These are phyloP conservation scores for Diaporthe citrichinensis DNA, from an alignment of 2,329 filamentous ascomycete genomes.

Conservation along the genomic window DNA sequence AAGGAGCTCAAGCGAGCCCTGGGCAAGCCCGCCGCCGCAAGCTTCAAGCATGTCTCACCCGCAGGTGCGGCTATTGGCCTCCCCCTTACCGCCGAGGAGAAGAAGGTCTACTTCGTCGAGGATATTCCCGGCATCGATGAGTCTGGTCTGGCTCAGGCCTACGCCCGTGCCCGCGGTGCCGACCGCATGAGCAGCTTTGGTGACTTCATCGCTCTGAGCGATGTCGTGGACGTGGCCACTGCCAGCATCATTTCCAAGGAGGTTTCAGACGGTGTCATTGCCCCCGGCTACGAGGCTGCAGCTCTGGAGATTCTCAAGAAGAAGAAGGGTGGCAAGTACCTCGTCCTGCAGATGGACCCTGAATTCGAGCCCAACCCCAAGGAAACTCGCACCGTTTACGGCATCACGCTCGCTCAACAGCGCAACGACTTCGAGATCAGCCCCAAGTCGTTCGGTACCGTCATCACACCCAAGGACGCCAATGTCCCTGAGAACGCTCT, in stretches of 20 bases:
- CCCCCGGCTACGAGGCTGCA: slow-evolving; percentile 86
- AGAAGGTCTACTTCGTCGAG: slow-evolving; percentile 98
- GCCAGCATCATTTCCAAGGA: slow-evolving; percentile 98
- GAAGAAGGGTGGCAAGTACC: slow-evolving; percentile 98
- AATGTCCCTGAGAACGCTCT: slow-evolving; percentile 84
- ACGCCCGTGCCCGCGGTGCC: slow-evolving; percentile 93
- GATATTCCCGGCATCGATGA: slow-evolving; percentile 91
- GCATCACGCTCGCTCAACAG: slow-evolving; percentile 88
- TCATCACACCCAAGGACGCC: slow-evolving; percentile 87
- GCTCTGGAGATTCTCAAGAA: slow-evolving; percentile 93
- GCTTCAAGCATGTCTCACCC: slow-evolving; percentile 99
- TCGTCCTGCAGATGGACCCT: slow-evolving; percentile 94
- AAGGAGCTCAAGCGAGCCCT: slow-evolving; percentile 95
- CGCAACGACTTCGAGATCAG: slow-evolving; percentile 93
- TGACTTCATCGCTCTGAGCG: slow-evolving; percentile 93
- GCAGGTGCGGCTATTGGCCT: slow-evolving; percentile 95
- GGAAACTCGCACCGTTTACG: slow-evolving; percentile 91
- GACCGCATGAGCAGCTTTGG: slow-evolving; percentile 99
- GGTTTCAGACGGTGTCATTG: slow-evolving; percentile 97
- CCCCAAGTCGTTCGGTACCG: slow-evolving; percentile 85
- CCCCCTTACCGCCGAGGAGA: slow-evolving; percentile 87
- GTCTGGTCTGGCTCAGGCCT: slow-evolving; percentile 91
- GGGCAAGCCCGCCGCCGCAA: slow-evolving; percentile 90
- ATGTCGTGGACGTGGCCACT: slow-evolving; percentile 90
- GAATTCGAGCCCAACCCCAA: slow-evolving; percentile 84